phyloP scores from a whole-genome alignment of 2,329 filamentous ascomycete species.

The Geosmithia putterillii region DNA sequence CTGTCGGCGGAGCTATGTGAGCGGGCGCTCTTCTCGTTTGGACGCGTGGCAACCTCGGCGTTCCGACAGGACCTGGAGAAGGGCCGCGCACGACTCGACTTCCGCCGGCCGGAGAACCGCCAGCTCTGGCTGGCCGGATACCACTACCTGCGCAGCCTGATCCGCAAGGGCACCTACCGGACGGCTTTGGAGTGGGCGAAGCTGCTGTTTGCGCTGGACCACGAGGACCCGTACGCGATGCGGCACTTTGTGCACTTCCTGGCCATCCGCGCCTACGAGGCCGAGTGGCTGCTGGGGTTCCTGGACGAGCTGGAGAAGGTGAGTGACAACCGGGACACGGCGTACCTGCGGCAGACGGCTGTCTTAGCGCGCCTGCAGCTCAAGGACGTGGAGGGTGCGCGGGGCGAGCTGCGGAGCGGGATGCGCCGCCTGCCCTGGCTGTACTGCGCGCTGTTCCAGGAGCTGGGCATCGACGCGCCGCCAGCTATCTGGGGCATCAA shows the following conservation, averaged over 20 bases:
- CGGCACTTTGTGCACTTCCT: constrained; percentile 72
- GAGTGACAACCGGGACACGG: constrained; percentile 28
- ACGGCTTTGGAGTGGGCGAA: constrained; percentile 93
- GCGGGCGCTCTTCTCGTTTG: constrained; percentile 84
- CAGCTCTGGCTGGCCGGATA: constrained; percentile 87
- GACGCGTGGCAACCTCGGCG: constrained; percentile 72
- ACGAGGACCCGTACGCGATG: constrained; percentile 72
- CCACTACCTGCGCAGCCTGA: constrained; percentile 75
- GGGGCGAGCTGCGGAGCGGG: constrained; percentile 50
- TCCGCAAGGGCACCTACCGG: constrained; percentile 84
- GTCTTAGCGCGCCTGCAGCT: constrained; percentile 65
- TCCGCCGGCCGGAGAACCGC: constrained; percentile 72
- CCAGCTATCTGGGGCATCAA: constrained; percentile 72
- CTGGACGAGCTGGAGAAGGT: constrained; percentile 30
- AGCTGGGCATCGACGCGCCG: constrained; percentile 67
- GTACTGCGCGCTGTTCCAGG: constrained; percentile 67
- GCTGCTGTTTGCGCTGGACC: constrained; percentile 63
- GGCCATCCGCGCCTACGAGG: constrained; percentile 69
- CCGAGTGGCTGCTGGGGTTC: constrained; percentile 63
- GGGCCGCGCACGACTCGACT: constrained; percentile 72
- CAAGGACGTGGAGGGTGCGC: constrained; percentile 52
- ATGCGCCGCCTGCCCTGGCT: constrained; percentile 75
- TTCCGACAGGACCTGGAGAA: constrained; percentile 66
- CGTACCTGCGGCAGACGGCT: constrained; percentile 65
- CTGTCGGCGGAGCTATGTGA: constrained; percentile 81